A percentile compares a stretch with the other conserved stretches of the same genome.
Conservation (phyloP, 495 filamentous ascomycete genomes). For the Jackrogersella multiformis region DNA sequence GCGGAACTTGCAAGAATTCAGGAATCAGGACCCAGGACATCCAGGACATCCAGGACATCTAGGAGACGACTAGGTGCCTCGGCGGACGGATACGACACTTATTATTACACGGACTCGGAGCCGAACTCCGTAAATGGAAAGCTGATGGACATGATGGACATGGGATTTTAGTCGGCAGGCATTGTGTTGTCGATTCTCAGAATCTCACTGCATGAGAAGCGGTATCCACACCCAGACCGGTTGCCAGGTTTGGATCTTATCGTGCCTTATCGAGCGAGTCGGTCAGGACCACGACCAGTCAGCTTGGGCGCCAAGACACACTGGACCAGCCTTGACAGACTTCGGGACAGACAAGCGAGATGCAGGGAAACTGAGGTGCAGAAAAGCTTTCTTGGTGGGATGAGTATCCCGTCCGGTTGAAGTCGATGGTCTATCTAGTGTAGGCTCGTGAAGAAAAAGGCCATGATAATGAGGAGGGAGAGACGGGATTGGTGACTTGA, state of each 20-base stretch:
- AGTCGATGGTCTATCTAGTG: constrained; percentile 19
- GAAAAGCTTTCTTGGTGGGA: constrained; percentile 32
- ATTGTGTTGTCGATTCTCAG: constrained; percentile 37
- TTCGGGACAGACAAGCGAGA: constrained; percentile 43
- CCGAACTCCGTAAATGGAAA: constrained; percentile 43
- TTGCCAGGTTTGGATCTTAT: constrained; percentile 42
- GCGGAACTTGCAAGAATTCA: constrained; percentile 35
- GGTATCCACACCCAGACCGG: constrained; percentile 39
- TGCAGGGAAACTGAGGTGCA: constrained; percentile 42
- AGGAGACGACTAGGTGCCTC: constrained; percentile 15
- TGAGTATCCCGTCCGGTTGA: constrained; percentile 36
- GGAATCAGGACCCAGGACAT: constrained; percentile 30
- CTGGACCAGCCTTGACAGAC: constrained; percentile 19
- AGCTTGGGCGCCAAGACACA: constrained; percentile 31
- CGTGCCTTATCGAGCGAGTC: constrained; percentile 37
- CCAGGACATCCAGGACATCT: neutral
- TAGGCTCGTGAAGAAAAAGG: constrained; percentile 18
- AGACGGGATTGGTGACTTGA: constrained; percentile 14
- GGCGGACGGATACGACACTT: constrained; percentile 41
- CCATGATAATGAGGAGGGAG: constrained; percentile 8
- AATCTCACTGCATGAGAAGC: constrained; percentile 40
- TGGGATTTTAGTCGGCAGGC: constrained; percentile 40
- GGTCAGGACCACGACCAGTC: constrained; percentile 36
- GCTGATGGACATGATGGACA: constrained; percentile 26
- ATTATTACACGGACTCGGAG: constrained; percentile 40